phyloP scores from a whole-genome alignment of 495 filamentous ascomycete genomes.

The Penicillium arizonense region DNA sequence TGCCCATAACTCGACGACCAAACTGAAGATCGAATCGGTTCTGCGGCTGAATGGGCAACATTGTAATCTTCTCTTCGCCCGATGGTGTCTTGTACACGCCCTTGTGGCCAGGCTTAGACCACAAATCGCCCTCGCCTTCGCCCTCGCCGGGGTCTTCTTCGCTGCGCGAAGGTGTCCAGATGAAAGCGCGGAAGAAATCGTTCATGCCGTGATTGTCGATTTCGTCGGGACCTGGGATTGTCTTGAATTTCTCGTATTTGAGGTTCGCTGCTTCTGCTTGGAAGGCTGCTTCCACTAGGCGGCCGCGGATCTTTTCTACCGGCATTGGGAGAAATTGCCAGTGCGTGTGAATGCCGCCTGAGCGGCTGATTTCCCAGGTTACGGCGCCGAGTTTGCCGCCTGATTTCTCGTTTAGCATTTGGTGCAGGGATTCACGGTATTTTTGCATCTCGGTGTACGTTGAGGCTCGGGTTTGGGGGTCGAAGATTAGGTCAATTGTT shows the following conservation, averaged over 20 bases:
- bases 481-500: conserved; percentile 60
- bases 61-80: conserved; percentile 44
- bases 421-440: conserved; percentile 70
- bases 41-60: conserved; percentile 50
- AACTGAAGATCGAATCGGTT: conserved; percentile 65
- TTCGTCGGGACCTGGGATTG: conserved; percentile 17
- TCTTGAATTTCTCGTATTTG: conserved; percentile 56
- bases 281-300: conserved; percentile 80
- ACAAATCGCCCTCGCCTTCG: background rate
- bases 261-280: conserved; percentile 78
- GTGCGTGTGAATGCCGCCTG: conserved; percentile 76
- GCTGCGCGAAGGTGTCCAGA: conserved; percentile 52
- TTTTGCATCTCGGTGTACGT: conserved; percentile 76
- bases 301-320: conserved; percentile 56
- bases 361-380: conserved; percentile 85
- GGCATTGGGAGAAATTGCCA: conserved; percentile 93
- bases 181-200: conserved; percentile 85
- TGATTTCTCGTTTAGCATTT: conserved; percentile 55
- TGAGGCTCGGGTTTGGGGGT: conserved; percentile 47
- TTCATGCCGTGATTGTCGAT: conserved; percentile 46
- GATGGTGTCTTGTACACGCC: conserved; percentile 2
- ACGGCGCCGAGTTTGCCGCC: conserved; percentile 69
- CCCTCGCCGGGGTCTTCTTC: conserved; percentile 8
- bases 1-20: conserved; percentile 79
- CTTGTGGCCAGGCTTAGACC: conserved; percentile 4